Conservation (phyloP, 2,329 filamentous ascomycete genomes). For the Cyphellophora attinorum region DNA sequence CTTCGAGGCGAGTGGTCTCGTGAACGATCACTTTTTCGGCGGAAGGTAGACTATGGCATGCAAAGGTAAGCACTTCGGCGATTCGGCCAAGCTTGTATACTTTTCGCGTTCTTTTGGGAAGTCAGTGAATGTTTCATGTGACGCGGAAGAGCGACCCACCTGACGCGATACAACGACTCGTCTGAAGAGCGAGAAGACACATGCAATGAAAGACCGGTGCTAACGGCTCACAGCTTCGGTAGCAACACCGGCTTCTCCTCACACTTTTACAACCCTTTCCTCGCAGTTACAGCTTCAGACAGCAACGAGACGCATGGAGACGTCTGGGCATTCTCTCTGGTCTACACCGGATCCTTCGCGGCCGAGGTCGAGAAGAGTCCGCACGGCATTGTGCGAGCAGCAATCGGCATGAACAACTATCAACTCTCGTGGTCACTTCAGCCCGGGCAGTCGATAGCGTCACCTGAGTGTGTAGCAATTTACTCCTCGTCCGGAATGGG, state of each 20-base stretch:
- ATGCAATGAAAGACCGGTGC: no score
- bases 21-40: no score
- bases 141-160: no score
- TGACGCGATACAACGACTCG: no score
- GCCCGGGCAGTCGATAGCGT: conserved; percentile 48
- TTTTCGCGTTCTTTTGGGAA: no score
- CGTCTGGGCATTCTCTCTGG: conserved; percentile 55
- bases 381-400: conserved; percentile 50
- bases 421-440: conserved; percentile 51
- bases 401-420: conserved; percentile 51
- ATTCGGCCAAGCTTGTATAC: no score
- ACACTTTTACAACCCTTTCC: conserved; percentile 56
- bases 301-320: conserved; percentile 54
- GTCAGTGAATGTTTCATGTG: no score
- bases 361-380: conserved; percentile 54
- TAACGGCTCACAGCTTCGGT: no score
- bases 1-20: no score
- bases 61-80: no score
- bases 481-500: conserved; percentile 51
- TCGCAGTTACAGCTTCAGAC: conserved; percentile 45
- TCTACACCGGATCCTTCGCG: conserved; percentile 56
- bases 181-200: no score
- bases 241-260: conserved; percentile 56
- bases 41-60: no score
- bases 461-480: conserved; percentile 54